Base-by-base conservation (phyloP, 441 rosid genomes). In the Erodium moschatum region DNA sequence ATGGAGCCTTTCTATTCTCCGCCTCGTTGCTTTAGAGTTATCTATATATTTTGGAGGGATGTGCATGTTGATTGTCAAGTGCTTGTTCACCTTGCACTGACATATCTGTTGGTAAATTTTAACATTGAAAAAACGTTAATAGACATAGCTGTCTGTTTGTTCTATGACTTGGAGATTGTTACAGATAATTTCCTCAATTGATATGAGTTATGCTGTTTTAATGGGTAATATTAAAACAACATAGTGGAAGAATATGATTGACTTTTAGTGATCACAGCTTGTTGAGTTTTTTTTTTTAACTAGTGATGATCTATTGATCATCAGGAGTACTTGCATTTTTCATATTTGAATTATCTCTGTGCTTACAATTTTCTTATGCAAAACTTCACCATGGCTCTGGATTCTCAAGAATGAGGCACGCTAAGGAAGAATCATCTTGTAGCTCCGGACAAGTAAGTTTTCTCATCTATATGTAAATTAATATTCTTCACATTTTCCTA, bases 361-460 rank as follows among this genome's bases (percentile, higher is more conserved):
- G 64, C 67, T 66, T 52, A 56, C 65, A 12, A 62, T 44, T 76
- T 71, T 54, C 66, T 68, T 46, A n/a, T 27, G 10, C 62, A 20
- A 72, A 19, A 64, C 66, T 56, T 46, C 70, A 12, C 64, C 52
- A 50, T 72, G 61, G 69, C 74, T 67, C 4, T 66, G 81, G 87
- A 71, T 52, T 67, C 40, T 73, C 61, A 12, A 75, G 18, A 64
- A 83, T 81, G 85, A 80, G 74, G 81, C 75, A 69, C 60, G 73
- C 76, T 35, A 75, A 77, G 76, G 85, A 83, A 77, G 86, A 80
- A 50, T 54, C 78, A 20, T 69, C 80, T 11, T 65, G 74, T 68
- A 70, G 67, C 69, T 68, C 79, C 70, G 79, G 77, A 64, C 79
- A 75, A 71, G 97, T 90, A 73, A 81, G 88, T 64, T 33, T 67